Evolutionary conservation across 2,329 filamentous ascomycete species (phyloP), one percentile per base, ranked within the genome.

Genomic region (Calonectria fujianensis): DNA sequence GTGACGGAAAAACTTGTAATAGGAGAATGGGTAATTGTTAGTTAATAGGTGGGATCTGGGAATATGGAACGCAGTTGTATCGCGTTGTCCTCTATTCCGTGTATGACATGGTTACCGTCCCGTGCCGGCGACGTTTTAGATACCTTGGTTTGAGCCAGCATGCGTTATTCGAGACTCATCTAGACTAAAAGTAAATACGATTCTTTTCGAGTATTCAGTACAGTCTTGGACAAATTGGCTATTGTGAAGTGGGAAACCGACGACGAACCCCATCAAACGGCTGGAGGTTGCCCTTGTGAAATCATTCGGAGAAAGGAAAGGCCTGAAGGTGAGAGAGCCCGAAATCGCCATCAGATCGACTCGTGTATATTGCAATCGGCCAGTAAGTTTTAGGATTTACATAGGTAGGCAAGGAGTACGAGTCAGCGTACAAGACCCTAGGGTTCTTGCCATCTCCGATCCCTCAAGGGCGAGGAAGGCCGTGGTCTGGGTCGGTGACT

Each of bases 121-220:
- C 67, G 50, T 73, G 67, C 64, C 70, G 64, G 31, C 31, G 52
- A 73, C 59, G 68, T 71, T 71, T 64, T 64, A 70, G 63, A 75
- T 77, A 70, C 59, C 63, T 75, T 73, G 57, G 50, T 71, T 68
- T 68, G 52, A 72, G 64, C 52, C 14, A 51, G 24, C 54, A 41
- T 37, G 39, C 20, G 52, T 63, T 63, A 32, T 68, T 63, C 24
- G 16, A 66, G 50, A 59, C 50, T 27, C 24, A 41, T 68, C 65
- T 69, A 48, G 69, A 29, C 48, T 63, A 37, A 54, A 73, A 64
- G 66, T 35, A 64, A 41, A 64, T 57, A 39, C 37, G 31, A 68
- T 57, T 41, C 16, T 45, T 41, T 67, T 37, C 45, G 10, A 48
- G 10, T 11, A 48, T 24, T 48, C 10, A 10, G n/a, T n/a, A 48